These are phyloP conservation scores for Metschnikowia noctiluminum DNA, from an alignment of 805 yeast species.

Conservation along the genomic window DNA sequence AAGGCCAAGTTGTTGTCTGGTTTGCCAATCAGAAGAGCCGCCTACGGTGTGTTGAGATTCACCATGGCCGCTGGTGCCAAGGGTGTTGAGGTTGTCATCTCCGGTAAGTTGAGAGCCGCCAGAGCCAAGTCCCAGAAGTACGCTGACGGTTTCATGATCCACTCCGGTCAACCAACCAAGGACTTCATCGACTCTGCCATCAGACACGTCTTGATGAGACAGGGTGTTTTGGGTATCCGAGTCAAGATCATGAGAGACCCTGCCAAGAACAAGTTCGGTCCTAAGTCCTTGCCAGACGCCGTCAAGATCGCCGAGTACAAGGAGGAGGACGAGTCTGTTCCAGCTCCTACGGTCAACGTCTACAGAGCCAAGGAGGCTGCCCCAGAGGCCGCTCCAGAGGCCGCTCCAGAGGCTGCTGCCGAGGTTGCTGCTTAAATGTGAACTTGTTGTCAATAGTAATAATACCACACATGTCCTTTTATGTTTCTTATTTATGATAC, in stretches of 20 bases:
- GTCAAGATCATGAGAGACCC: conserved; percentile 99
- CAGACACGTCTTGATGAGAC: conserved; percentile 99
- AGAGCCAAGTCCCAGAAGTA: conserved; percentile 99
- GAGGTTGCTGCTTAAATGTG: conserved; percentile 17
- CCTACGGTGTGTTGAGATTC: conserved; percentile 99
- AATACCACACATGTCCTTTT: background rate
- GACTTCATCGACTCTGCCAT: conserved; percentile 99
- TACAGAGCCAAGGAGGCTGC: conserved; percentile 45
- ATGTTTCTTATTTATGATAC: background rate
- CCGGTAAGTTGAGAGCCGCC: conserved; percentile 99
- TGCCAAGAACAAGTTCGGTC: conserved; percentile 74
- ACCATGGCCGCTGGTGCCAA: conserved; percentile 99
- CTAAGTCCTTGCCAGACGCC: conserved; percentile 92
- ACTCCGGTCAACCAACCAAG: conserved; percentile 99
- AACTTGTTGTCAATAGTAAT: background rate
- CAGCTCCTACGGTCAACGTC: conserved; percentile 79
- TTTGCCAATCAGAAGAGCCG: conserved; percentile 99
- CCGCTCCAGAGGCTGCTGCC: conserved; percentile 18
- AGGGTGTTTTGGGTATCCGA: conserved; percentile 99
- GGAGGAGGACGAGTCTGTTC: conserved; percentile 76
- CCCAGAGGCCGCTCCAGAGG: conserved; percentile 29
- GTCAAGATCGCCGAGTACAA: conserved; percentile 91
- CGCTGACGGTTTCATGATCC: conserved; percentile 99
- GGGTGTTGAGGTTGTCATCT: conserved; percentile 99
- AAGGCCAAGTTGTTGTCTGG: conserved; percentile 97